Evolutionary conservation across 768 basidiomycete species (phyloP).

Genomic region (Terana coerulea): DNA sequence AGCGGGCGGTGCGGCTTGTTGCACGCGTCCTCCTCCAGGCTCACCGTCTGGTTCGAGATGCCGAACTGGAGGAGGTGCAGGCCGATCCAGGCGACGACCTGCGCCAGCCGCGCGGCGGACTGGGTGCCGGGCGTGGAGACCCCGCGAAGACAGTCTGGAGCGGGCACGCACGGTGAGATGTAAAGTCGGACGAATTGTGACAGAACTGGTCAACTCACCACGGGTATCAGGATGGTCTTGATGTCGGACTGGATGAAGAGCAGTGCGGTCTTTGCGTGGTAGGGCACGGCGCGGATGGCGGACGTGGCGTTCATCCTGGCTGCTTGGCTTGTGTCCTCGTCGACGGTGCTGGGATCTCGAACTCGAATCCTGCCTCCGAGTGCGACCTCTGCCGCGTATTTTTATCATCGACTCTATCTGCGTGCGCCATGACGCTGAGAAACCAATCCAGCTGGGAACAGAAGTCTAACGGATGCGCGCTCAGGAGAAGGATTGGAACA

Average conservation of each 20-base stretch:
- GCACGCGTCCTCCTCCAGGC: constrained; percentile 23
- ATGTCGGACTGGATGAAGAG: constrained; percentile 25
- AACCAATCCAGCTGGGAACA: no score
- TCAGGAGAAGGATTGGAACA: no score
- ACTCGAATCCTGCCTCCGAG: no score
- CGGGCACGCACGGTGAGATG: not conserved
- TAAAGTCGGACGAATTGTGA: not conserved
- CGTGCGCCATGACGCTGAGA: no score
- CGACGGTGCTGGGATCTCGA: no score
- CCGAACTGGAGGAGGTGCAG: constrained; percentile 28
- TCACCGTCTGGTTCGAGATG: constrained; percentile 28
- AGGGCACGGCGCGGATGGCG: no score
- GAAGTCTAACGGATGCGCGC: no score
- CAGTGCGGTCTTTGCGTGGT: constrained; percentile 16
- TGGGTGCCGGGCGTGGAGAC: constrained; percentile 13
- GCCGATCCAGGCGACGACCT: constrained; percentile 27
- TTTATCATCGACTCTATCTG: no score
- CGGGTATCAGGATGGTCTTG: constrained; percentile 23
- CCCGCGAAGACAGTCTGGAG: constrained; percentile 12
- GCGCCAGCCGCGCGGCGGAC: constrained; percentile 7
- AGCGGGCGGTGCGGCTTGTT: constrained; percentile 32
- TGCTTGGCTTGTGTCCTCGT: no score
- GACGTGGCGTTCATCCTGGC: no score
- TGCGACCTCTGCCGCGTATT: no score
- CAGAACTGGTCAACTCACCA: constrained; percentile 14